These are phyloP conservation scores for Chlamydomonas incerta DNA, from an alignment of 139 green algal genomes.

Conservation along the genomic window DNA sequence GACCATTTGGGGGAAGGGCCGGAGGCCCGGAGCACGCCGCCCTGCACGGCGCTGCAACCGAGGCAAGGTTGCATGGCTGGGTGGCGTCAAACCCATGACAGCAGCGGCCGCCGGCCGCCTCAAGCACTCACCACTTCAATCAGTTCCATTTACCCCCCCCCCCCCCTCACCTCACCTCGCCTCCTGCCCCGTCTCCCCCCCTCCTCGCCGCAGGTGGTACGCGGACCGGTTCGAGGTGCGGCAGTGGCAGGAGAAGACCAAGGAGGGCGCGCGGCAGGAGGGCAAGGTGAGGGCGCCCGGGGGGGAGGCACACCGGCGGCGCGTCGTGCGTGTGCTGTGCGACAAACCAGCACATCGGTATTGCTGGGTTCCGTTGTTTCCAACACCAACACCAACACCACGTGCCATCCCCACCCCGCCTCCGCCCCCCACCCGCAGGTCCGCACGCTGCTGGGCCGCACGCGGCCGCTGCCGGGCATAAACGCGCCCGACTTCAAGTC, in stretches of 20 bases:
- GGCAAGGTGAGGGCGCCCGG: neutral
- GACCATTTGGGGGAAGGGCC: too few species aligned
- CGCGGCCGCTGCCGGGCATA: conserved; percentile 82
- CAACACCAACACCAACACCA: neutral
- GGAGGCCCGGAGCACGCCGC: too few species aligned
- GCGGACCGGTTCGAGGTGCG: conserved; percentile 69
- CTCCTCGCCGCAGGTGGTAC: conserved; percentile 70
- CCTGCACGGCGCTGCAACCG: too few species aligned
- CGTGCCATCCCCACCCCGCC: neutral
- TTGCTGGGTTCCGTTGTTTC: too few species aligned
- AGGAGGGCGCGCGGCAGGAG: conserved; percentile 52
- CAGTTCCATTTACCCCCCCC: too few species aligned
- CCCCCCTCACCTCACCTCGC: neutral
- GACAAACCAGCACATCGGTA: too few species aligned
- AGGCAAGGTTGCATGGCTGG: too few species aligned
- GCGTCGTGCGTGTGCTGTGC: neutral
- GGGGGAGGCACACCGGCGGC: neutral
- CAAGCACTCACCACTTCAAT: too few species aligned
- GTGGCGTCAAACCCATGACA: too few species aligned
- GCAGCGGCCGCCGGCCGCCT: too few species aligned
- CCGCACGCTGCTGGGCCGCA: conserved; percentile 84
- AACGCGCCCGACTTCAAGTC: conserved; percentile 6
- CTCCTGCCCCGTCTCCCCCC: neutral
- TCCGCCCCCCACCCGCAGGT: conserved; percentile 8
- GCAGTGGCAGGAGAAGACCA: conserved; percentile 85